A percentile compares a stretch with the other conserved stretches of the same genome.
phyloP scores from a whole-genome alignment of 208 protist genomes.

The Trypanosoma grayi region DNA sequence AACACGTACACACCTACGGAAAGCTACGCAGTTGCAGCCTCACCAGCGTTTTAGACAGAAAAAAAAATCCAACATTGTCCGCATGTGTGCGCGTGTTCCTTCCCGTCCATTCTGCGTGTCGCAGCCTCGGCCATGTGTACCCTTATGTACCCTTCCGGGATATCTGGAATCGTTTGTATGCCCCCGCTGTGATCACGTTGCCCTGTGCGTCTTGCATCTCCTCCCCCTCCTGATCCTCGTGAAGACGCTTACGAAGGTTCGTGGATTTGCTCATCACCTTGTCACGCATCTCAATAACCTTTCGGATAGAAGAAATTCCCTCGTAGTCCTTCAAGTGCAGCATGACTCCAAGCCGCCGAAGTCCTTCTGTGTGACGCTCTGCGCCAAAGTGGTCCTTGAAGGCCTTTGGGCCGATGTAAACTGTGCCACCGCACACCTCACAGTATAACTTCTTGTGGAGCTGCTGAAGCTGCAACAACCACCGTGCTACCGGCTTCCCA shows the following conservation, averaged over 20 bases:
- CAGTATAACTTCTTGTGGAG: slow-evolving; percentile 80
- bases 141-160: slow-evolving; percentile 18
- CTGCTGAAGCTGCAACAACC: slow-evolving; percentile 79
- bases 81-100: no score
- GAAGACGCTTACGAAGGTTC: slow-evolving; percentile 56
- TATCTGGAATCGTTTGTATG: slow-evolving; percentile 59
- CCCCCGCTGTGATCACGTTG: slow-evolving; percentile 69
- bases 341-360: slow-evolving; percentile 72
- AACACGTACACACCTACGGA: no score
- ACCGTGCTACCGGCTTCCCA: slow-evolving; percentile 74
- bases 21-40: no score
- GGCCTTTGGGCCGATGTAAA: slow-evolving; percentile 83
- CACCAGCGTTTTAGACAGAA: no score
- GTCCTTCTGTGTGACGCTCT: slow-evolving; percentile 78
- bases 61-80: background rate
- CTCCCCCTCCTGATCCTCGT: slow-evolving; percentile 71
- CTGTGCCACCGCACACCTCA: slow-evolving; percentile 84
- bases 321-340: slow-evolving; percentile 68
- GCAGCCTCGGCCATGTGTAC: no score
- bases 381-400: slow-evolving; percentile 85
- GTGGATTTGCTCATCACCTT: slow-evolving; percentile 26
- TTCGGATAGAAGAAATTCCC: slow-evolving; percentile 70
- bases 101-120: no score
- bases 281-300: slow-evolving; percentile 77
- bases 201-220: slow-evolving; percentile 83